Base-by-base conservation (phyloP, 768 basidiomycete genomes). In the Agaricus sinodeliciosus region DNA sequence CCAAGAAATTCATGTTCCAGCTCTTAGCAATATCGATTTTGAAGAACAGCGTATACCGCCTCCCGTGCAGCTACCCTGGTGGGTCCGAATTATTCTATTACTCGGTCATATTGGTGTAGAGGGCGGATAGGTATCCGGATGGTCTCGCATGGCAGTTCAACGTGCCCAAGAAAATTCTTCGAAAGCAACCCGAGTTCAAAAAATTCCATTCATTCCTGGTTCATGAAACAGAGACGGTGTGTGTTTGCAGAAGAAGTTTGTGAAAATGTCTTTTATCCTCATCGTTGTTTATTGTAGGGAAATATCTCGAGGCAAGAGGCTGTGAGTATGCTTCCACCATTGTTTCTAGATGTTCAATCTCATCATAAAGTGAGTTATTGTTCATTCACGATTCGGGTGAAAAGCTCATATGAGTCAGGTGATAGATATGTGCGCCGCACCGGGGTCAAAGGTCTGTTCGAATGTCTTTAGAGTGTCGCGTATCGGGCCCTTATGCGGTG, bases 341-440 rank as follows among this genome's bases (percentile, higher is more conserved):
- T 99, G 2, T 84, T 98, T 59, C 80, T 99, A 31, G 90, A 93
- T 51, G 91, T 98, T n/a, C 76, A 90, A 62, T 91, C 96, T 0
- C 88, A 96, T 64, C 95, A 98, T 65, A 75, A 72, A 61, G 88
- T 84, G 62, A 47, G 76, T 69, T 51, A 8, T 46, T 6, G 34
- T 13, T 27, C 55, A 47, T 31, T 41, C 34, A 52, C 8, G 18
- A 1, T 18, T 39, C 13, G 7, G 2, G 9, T 39, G 37, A 16
- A 16, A 51, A n/a, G 34, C 52, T 36, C 52, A 51, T 44, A 15
- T 52, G 15, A 13, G 22, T 19, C 11, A 89, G 82, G 87, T 91
- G 16, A 83, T 98, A 61, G 96, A 99, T 67, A 93, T 95, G 90
- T 99, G 96, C 64, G 96, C 96, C 15, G 95, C 96, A 1, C 96